A percentile compares a stretch with the other conserved stretches of the same genome.
Evolutionary conservation across 306 rosid species (phyloP).

Genomic region (Fragaria nilgerrensis): DNA sequence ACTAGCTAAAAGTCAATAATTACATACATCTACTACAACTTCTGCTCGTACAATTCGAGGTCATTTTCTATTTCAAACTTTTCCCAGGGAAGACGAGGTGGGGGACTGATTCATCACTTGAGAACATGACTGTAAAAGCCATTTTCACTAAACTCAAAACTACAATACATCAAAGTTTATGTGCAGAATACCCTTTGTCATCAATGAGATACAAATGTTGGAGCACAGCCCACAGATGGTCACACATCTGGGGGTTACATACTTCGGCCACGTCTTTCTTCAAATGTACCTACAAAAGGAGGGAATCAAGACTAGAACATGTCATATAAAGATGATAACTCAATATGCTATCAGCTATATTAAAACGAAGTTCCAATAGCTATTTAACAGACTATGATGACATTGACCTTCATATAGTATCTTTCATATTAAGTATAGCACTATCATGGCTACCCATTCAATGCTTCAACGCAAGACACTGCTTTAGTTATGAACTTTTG

Average conservation of each 20-base stretch:
- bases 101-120: constrained; percentile 10
- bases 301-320: constrained; percentile 1
- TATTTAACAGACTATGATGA: neutral
- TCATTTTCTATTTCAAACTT: constrained; percentile 4
- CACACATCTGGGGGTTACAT: constrained; percentile 1
- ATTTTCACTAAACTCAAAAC: constrained; percentile 11
- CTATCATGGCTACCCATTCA: neutral
- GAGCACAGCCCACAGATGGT: neutral
- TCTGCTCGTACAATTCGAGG: neutral
- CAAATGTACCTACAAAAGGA: constrained; percentile 39
- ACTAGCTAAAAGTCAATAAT: neutral
- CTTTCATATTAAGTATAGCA: neutral
- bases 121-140: constrained; percentile 9
- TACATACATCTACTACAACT: neutral
- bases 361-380: neutral
- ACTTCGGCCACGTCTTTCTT: constrained; percentile 41
- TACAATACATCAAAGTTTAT: constrained; percentile 4
- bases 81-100: constrained; percentile 19
- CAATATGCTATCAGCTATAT: neutral
- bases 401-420: neutral
- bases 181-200: neutral
- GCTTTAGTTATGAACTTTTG: neutral
- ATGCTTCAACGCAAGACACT: neutral
- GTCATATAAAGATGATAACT: neutral
- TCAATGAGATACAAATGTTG: neutral